Evolutionary conservation across 176 grass and related monocot genomes (phyloP).

Genomic region (Cocos nucifera): DNA sequence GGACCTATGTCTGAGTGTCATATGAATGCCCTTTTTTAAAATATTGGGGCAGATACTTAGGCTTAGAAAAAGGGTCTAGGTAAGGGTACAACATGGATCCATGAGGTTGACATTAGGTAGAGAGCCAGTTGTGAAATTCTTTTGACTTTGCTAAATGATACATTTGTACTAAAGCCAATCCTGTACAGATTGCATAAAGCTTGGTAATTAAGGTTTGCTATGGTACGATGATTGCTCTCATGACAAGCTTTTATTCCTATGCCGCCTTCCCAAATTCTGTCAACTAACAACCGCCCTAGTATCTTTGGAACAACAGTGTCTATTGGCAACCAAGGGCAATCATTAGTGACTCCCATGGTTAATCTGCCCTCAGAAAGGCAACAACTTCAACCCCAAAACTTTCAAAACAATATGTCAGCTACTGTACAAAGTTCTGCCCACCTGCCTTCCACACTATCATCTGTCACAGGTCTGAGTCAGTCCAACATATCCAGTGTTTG

Average conservation of each 20-base stretch:
- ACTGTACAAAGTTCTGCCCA: conserved; percentile 38
- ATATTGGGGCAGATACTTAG: no score
- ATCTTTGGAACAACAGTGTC: conserved; percentile 32
- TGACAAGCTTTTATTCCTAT: neutral
- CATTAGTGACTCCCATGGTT: conserved; percentile 46
- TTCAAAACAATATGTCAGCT: conserved; percentile 32
- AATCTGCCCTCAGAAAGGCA: conserved; percentile 58
- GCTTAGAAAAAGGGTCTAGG: no score
- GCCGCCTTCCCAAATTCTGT: neutral
- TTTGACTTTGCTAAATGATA: no score
- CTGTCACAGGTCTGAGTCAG: conserved; percentile 34
- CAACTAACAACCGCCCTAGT: neutral
- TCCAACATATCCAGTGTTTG: conserved; percentile 26
- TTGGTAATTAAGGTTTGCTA: no score
- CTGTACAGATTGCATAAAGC: no score
- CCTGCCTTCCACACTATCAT: neutral
- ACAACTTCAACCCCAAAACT: conserved; percentile 19
- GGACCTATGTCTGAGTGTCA: no score
- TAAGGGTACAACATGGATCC: no score
- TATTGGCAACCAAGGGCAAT: conserved; percentile 45
- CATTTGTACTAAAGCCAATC: no score
- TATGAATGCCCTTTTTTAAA: no score
- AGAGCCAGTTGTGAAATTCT: no score
- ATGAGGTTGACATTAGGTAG: no score
- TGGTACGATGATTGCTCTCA: no score